Percentiles rank a stretch among this genome's conserved stretches.
Conservation (phyloP, 345 rosid species). For the Salix suchowensis region DNA sequence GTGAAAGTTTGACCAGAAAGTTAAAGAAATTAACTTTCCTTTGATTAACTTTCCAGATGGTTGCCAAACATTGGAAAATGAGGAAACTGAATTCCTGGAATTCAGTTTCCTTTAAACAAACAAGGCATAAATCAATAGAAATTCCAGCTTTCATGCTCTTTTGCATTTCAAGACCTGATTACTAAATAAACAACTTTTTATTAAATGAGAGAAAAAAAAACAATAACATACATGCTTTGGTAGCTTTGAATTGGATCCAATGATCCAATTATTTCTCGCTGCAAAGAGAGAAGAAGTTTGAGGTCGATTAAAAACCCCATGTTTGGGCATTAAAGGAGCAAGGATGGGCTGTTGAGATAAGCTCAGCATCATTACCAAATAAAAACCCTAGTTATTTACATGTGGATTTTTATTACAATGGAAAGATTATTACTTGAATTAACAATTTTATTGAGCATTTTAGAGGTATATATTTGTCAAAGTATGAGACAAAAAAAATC, state of each 20-base stretch:
- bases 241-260: conserved; percentile 37
- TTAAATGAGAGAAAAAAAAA: not conserved
- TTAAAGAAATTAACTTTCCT: too few relatives aligned
- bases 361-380: conserved; percentile 59
- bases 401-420: not conserved
- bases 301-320: conserved; percentile 43
- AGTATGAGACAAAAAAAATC: too few relatives aligned
- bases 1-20: too few relatives aligned
- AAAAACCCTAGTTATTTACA: conserved; percentile 23
- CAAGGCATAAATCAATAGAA: not conserved
- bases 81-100: too few relatives aligned
- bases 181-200: not conserved
- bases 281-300: conserved; percentile 23
- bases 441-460: too few relatives aligned
- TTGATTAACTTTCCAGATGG: too few relatives aligned
- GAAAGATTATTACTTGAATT: too few relatives aligned
- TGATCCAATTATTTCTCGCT: conserved; percentile 39
- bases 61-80: too few relatives aligned
- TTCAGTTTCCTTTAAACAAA: too few relatives aligned
- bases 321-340: conserved; percentile 30
- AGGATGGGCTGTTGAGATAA: conserved; percentile 52
- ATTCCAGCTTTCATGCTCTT: not conserved
- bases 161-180: not conserved
- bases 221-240: conserved; percentile 42
- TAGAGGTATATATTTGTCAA: too few relatives aligned